Conservation (phyloP, 495 filamentous ascomycete species). For the Penicillium ucsense region DNA sequence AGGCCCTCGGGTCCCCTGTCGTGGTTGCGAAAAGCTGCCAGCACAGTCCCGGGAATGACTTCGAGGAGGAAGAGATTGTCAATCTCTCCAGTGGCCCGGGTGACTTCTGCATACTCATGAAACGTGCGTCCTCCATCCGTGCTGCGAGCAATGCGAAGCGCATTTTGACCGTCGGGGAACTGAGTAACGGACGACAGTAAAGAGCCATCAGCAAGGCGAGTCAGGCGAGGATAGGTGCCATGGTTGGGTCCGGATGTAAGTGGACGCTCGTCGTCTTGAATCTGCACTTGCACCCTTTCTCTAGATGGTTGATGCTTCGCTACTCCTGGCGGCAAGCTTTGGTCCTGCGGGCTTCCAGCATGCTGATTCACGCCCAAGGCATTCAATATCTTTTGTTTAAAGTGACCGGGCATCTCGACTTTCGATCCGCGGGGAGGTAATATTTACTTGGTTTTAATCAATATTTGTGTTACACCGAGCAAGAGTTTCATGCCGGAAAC, state of each 20-base stretch:
- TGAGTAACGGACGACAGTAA: conserved; percentile 34
- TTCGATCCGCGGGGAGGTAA: background rate
- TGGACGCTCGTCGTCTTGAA: conserved; percentile 31
- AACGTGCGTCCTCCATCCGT: conserved; percentile 29
- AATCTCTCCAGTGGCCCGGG: conserved; percentile 36
- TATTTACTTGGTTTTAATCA: background rate
- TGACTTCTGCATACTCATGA: conserved; percentile 27
- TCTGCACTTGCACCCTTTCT: conserved; percentile 7
- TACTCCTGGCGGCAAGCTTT: background rate
- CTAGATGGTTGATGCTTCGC: too few relatives aligned
- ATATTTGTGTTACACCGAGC: too few relatives aligned
- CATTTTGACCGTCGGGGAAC: conserved; percentile 18
- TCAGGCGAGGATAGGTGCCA: conserved; percentile 32
- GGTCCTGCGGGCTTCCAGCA: background rate
- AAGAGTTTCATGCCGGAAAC: too few relatives aligned
- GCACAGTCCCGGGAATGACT: conserved; percentile 35
- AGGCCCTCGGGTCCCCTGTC: conserved; percentile 29
- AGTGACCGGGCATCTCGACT: background rate
- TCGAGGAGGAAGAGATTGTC: conserved; percentile 52
- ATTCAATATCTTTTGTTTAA: conserved; percentile 23
- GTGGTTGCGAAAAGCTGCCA: conserved; percentile 54
- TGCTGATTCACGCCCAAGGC: conserved; percentile 18
- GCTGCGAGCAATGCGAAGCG: conserved; percentile 26
- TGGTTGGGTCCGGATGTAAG: conserved; percentile 32
- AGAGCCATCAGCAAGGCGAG: conserved; percentile 27